Base-by-base conservation (phyloP, 305 asterid genomes). In the Lippia alba region DNA sequence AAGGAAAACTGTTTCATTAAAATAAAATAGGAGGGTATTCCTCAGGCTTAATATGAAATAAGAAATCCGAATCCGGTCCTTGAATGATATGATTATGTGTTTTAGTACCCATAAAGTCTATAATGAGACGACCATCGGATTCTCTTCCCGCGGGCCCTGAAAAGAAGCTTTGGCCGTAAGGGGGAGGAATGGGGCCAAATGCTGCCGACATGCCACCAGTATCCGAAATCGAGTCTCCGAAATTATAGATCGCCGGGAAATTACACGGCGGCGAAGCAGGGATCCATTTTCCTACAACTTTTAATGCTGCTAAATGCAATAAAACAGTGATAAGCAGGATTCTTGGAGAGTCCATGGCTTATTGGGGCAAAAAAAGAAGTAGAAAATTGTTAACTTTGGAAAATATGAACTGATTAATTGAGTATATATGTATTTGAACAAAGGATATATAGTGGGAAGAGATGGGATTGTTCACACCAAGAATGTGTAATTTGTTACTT, bases 181-280 rank as follows among this genome's bases (percentile, higher is more conserved):
- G 91, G 5, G 79, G 66, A 4, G 81, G 81, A 57, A 77, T 41
- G 9, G 84, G 84, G 4, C 62, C 64, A 55, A 85, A 83, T 66
- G 81, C 75, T 0, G 89, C 89, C 11, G 91, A 77, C n/a, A 76
- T 71, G 3, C 78, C 85, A 6, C 91, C 89, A 8, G 91, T 83
- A 17, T 86, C 89, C 0, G 89, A 86, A 68, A 79, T 86, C 3
- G 85, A 79, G 74, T 86, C 91, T 0, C 89, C 89, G 15, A 83
- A 86, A 73, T 83, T 83, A 83, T 77, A 86, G 16, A 81, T 56
- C 11, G 89, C 89, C 3, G 88, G 88, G 49, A 79, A 85, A 32
- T 79, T 40, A 61, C 91, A 83, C 11, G 83, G 81, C 33, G 86
- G 76, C 54, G 20, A 2, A 0, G 49, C 44, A 18, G n/a, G 9